These are phyloP conservation scores for Candida khao-thaluensis DNA, from an alignment of 805 yeast genomes.

Conservation along the genomic window DNA sequence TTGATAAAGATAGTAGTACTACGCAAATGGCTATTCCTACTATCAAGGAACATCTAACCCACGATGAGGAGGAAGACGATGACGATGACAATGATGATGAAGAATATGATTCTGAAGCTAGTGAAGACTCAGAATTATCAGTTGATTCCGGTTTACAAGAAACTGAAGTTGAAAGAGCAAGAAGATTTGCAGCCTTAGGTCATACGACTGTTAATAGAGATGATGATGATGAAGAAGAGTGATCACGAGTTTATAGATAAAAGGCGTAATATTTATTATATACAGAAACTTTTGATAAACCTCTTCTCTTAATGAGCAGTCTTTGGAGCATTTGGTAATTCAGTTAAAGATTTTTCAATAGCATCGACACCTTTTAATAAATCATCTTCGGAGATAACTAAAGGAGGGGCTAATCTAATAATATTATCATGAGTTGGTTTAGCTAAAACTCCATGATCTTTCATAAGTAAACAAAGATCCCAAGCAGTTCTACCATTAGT, in stretches of 20 bases:
- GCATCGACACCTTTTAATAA: constrained; percentile 75
- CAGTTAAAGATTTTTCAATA: constrained; percentile 58
- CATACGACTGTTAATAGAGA: constrained; percentile 36
- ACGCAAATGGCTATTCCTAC: constrained; percentile 10
- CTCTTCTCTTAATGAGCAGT: constrained; percentile 35
- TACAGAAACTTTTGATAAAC: not conserved
- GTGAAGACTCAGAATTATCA: constrained; percentile 19
- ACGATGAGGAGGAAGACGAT: constrained; percentile 6
- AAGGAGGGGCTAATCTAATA: constrained; percentile 94
- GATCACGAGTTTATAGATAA: not conserved
- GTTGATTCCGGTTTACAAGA: constrained; percentile 39
- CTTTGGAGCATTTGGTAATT: constrained; percentile 54
- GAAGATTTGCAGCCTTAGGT: constrained; percentile 62
- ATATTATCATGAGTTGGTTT: constrained; percentile 96
- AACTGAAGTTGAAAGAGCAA: constrained; percentile 63
- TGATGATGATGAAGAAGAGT: constrained; percentile 51
- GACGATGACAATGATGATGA: constrained; percentile 9
- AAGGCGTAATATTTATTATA: not conserved
- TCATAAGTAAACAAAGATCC: constrained; percentile 91
- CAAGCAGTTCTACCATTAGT: constrained; percentile 91
- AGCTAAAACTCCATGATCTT: constrained; percentile 84
- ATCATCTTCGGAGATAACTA: constrained; percentile 87
- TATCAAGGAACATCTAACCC: constrained; percentile 7
- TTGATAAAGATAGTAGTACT: constrained; percentile 7
- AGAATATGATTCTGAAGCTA: constrained; percentile 9